Conservation (phyloP, 768 basidiomycete genomes). For the Lactifluus echinatus region DNA sequence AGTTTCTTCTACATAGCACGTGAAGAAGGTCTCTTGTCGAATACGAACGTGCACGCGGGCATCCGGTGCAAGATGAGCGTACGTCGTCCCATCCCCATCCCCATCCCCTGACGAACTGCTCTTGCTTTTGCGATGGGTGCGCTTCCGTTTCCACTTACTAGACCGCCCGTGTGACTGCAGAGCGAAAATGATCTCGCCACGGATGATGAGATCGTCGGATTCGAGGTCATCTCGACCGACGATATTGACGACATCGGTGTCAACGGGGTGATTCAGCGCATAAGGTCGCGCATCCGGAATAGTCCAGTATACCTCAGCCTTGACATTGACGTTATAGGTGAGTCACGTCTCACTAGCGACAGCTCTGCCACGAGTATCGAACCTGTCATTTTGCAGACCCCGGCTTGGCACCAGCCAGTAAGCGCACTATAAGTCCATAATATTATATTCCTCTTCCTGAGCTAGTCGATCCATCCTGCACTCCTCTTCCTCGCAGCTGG, state of each 20-base stretch:
- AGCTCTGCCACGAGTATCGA: too few relatives aligned
- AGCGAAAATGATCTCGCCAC: constrained; percentile 54
- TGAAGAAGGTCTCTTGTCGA: constrained; percentile 67
- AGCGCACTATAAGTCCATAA: background rate
- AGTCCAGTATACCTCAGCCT: constrained; percentile 73
- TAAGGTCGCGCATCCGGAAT: constrained; percentile 62
- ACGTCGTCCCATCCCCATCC: background rate
- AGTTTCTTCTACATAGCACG: constrained; percentile 78
- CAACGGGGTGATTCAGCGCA: constrained; percentile 56
- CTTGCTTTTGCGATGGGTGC: too few relatives aligned
- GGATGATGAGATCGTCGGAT: constrained; percentile 59
- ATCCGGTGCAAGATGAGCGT: constrained; percentile 69
- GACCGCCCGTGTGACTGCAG: too few relatives aligned
- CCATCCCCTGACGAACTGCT: background rate
- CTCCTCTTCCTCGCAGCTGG: constrained; percentile 43
- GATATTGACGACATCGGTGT: constrained; percentile 80
- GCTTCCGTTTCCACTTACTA: too few relatives aligned
- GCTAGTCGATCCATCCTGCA: background rate
- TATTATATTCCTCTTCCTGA: background rate
- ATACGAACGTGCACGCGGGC: constrained; percentile 75
- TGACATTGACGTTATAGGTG: constrained; percentile 78
- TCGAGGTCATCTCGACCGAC: constrained; percentile 69
- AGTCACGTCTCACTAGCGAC: constrained; percentile 21
- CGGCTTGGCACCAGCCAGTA: constrained; percentile 57
- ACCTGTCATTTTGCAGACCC: constrained; percentile 44